Percentiles rank a stretch among this genome's conserved stretches.
phyloP scores from a whole-genome alignment of 129 eudicot species.

The Gnaphalium uliginosum region DNA sequence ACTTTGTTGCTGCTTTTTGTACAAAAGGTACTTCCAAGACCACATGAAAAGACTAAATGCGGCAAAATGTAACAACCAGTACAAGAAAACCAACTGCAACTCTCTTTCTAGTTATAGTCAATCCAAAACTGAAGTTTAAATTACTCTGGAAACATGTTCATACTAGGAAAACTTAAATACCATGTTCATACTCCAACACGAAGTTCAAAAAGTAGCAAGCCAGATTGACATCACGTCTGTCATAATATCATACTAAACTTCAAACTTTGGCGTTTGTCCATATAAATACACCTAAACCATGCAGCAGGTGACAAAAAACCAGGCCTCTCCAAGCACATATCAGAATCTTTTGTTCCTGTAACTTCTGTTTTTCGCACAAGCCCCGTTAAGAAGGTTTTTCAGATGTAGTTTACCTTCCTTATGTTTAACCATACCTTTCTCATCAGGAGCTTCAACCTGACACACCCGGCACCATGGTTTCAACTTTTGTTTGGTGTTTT shows the following conservation, averaged over 20 bases:
- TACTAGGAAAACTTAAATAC: background rate
- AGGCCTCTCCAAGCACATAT: background rate
- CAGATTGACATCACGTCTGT: background rate
- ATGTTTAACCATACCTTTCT: background rate
- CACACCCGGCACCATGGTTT: background rate
- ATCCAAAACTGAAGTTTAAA: background rate
- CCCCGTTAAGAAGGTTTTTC: background rate
- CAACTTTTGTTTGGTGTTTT: background rate
- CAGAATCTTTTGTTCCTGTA: background rate
- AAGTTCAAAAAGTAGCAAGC: background rate
- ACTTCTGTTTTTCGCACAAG: background rate
- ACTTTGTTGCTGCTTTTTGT: background rate
- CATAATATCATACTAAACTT: background rate
- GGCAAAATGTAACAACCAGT: background rate
- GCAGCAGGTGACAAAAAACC: background rate
- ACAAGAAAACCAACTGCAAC: background rate
- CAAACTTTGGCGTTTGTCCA: background rate
- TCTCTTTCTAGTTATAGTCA: background rate
- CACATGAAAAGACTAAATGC: background rate
- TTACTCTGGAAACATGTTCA: background rate
- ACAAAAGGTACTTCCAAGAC: background rate
- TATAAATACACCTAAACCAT: constrained; percentile 3
- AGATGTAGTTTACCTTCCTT: background rate
- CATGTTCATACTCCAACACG: background rate
- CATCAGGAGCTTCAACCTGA: background rate